Evolutionary conservation across 2,329 filamentous ascomycete genomes (phyloP), one percentile per base, ranked within the genome.

Genomic region (Pseudocercospora fuligena): DNA sequence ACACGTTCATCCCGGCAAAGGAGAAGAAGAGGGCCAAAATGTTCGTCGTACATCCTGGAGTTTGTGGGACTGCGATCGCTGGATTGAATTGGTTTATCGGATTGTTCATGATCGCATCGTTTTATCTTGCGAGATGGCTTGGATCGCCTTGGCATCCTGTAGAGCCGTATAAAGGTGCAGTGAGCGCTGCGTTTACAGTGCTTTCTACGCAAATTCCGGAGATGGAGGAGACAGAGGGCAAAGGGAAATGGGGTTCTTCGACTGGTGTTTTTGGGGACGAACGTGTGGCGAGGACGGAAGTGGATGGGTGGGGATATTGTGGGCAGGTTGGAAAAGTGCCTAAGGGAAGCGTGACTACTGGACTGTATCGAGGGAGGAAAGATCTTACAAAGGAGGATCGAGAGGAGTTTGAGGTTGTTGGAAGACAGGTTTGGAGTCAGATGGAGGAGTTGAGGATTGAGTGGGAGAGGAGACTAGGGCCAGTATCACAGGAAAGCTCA

Each of bases 121-220:
- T 96, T 77, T 89, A 89, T 77, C 51, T 97, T 16, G 88, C 88
- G 14, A 91, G 94, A 70, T 89, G 87, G 82, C 77, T 93, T 27
- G 95, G 95, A 58, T 96, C 92, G 2, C 92, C 92, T 11, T 99
- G 95, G 95, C 94, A 98, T 78, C 85, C 87, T 0, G 84, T 92
- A 58, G 86, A 85, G n/a, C 85, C 89, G 0, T 97, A 97, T 81
- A 85, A 87, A 21, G 94, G 91, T 49, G 92, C 94, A 7, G 86
- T 86, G 57, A 88, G 93, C 0, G 87, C 92, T 5, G 89, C 91
- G 25, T 97, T 92, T 90, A 81, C 97, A 6, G 88, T 90, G 0
- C 86, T 98, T 12, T 86, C 90, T 21, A 82, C 88, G 16, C 82
- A 84, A 21, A 83, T 94, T 14, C 87, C 92, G 60, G 82, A 81